A percentile compares a stretch with the other conserved stretches of the same genome.
These are phyloP conservation scores for Clitocybe nebularis DNA, from an alignment of 1,284 basidiomycete genomes.

Conservation along the genomic window DNA sequence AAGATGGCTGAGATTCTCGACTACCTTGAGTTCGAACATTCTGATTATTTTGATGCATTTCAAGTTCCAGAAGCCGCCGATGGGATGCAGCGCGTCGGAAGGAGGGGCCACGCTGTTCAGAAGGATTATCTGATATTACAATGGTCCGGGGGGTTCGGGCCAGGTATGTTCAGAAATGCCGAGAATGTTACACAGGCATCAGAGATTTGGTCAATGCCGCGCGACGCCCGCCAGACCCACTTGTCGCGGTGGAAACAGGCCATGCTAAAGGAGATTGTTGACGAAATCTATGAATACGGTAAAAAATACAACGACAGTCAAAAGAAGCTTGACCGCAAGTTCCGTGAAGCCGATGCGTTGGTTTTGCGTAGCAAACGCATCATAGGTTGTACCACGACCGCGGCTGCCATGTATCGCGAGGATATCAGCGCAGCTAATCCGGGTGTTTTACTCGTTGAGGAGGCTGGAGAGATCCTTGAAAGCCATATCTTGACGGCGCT, in stretches of 20 bases:
- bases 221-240: no score
- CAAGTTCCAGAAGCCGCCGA: constrained; percentile 35
- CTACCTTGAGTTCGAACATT: constrained; percentile 43
- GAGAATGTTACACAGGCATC: no score
- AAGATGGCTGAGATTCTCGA: constrained; percentile 34
- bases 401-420: constrained; percentile 54
- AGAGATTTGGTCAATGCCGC: no score
- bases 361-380: constrained; percentile 46
- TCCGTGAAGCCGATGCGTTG: constrained; percentile 29
- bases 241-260: no score
- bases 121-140: constrained; percentile 43
- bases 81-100: constrained; percentile 41
- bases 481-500: constrained; percentile 60
- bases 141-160: no score
- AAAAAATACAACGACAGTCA: constrained; percentile 39
- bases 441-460: constrained; percentile 58
- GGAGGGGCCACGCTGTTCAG: constrained; percentile 30
- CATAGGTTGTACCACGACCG: constrained; percentile 65
- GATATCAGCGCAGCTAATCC: constrained; percentile 42
- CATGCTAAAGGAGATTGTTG: constrained; percentile 15
- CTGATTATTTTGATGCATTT: constrained; percentile 45
- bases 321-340: constrained; percentile 33
- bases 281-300: constrained; percentile 32
- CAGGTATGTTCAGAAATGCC: no score
- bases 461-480: constrained; percentile 69